Evolutionary conservation across 768 basidiomycete genomes (phyloP), one percentile per base, ranked within the genome.

Genomic region (Amanita thiersii): DNA sequence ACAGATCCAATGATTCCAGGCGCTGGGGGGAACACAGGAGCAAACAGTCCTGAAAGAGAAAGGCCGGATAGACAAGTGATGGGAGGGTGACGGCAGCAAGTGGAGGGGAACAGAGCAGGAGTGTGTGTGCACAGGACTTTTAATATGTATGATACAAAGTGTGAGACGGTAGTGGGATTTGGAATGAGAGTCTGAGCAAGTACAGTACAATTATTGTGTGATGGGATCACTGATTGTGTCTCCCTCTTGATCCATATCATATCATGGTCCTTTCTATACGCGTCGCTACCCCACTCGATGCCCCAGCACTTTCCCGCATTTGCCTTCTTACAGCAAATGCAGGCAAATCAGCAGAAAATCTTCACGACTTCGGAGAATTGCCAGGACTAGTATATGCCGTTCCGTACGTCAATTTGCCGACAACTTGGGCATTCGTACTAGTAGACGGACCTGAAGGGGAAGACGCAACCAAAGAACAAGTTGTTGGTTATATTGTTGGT

Each of bases 291-390:
- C 63, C 67, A 44, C 60, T 58, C 10, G 86, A 88, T 51, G 66
- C 63, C 12, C 56, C 64, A 2, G 68, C 77, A 0, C 61, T 90
- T 34, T 83, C 81, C 43, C 69, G 60, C 37, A 83, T 89, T 50
- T 90, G 86, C 56, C 68, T 90, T 20, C 65, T 81, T 40, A 88
- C 86, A 3, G 82, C 73, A 14, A 70, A 83, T 40, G 82, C 81
- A 15, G 86, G 86, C 37, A 64, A 61, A 48, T 79, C 81, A 43
- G 82, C 82, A 26, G 76, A 77, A 56, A 50, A 50, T 26, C 63
- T 77, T 20, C 81, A 86, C 60, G 72, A 74, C 29, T 70, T 68
- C 50, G 64, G 64, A 9, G 79, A 82, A 49, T 74, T 87, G 24
- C 79, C 75, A 8, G 84, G 86, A 4, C 67, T 86, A 31, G 66